Evolutionary conservation across 2,329 filamentous ascomycete species (phyloP).

Genomic region (Cyphellophora attinorum): DNA sequence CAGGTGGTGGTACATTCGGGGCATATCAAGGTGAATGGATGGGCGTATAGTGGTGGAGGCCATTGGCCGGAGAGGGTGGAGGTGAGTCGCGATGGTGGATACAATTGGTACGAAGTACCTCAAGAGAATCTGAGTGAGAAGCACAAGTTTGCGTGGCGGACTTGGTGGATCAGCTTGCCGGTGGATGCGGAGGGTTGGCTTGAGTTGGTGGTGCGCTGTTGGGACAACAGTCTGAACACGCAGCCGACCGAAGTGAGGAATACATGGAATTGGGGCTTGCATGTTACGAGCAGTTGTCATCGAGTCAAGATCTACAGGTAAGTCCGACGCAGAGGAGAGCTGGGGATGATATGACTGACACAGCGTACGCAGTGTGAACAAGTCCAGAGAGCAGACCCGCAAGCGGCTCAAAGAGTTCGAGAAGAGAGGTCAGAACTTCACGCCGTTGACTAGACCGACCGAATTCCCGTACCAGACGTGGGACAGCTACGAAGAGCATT

Average conservation of each 20-base stretch:
- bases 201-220: constrained; percentile 49
- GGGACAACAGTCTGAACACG: constrained; percentile 54
- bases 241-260: constrained; percentile 43
- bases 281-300: constrained; percentile 30
- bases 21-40: constrained; percentile 50
- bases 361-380: constrained; percentile 24
- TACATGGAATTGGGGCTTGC: constrained; percentile 40
- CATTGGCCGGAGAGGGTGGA: constrained; percentile 56
- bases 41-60: constrained; percentile 51
- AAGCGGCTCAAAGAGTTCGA: constrained; percentile 23
- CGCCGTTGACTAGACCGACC: constrained; percentile 24
- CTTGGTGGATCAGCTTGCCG: constrained; percentile 54
- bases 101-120: constrained; percentile 55
- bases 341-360: too few relatives aligned
- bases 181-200: constrained; percentile 54
- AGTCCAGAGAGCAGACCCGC: constrained; percentile 19
- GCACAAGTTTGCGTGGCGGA: constrained; percentile 54
- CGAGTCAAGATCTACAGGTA: constrained; percentile 35
- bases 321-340: constrained; percentile 14
- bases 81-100: constrained; percentile 53
- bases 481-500: constrained; percentile 24
- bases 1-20: constrained; percentile 52
- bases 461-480: constrained; percentile 20
- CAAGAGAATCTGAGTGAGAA: constrained; percentile 52
- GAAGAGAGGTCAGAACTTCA: constrained; percentile 22